Base-by-base conservation (phyloP, 176 grass and related monocot genomes). In the Elaeis guineensis region DNA sequence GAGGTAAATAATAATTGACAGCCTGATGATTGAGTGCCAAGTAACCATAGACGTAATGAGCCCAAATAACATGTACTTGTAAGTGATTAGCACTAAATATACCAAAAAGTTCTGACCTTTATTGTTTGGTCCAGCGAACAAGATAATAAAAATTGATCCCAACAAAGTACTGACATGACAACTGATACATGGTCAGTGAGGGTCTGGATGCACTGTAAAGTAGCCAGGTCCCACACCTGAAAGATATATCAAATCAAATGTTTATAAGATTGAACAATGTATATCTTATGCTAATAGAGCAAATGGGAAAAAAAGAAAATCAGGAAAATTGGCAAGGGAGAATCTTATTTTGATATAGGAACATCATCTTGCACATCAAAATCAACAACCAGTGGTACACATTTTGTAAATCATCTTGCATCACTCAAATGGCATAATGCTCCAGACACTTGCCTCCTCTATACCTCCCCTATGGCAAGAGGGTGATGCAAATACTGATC, bases 131-230 rank as follows among this genome's bases (percentile, higher is more conserved):
- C 94, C 75, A 98, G 81, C 49, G 94, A 98, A 74, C 82, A 98
- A 8, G 94, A 98, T 76, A 98, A 71, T 49, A 98, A 78, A 76
- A 98, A 98, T 30, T 98, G 84, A 65, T 98, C 88, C 94, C 94
- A 98, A 68, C 88, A 93, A 29, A 98, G 71, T 29, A 98, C 57
- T 67, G 88, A 89, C 88, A 93, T 98, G 24, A 98, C 88, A 56
- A 83, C 82, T 54, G 65, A 74, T 3, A 76, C 79, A 72, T 98
- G 94, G 58, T 89, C 88, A 55, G 82, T 83, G 64, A 98, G 88
- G 6, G 85, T 98, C 63, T 93, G 94, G 69, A 93, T 66, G 52
- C 94, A 93, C 67, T 89, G 94, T 65, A 98, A 70, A 5, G 76
- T 86, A 83, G 87, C 59, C 56, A 98, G 75, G 67, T 98, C 88